These are phyloP conservation scores for Eucalyptus sp. DNA, from an alignment of 345 rosid species.

Conservation along the genomic window DNA sequence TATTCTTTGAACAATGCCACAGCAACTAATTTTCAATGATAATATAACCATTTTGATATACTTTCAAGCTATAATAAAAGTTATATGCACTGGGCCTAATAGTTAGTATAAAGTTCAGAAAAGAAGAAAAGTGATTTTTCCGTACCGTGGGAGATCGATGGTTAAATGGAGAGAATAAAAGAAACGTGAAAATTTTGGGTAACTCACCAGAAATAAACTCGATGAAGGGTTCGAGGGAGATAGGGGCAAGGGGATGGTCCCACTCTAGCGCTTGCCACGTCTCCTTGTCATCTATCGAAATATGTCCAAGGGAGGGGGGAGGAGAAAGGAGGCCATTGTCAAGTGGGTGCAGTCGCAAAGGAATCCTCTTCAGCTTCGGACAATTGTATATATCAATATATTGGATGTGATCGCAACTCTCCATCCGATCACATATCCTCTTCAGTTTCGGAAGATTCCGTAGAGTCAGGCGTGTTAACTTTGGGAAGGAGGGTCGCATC, in stretches of 20 bases:
- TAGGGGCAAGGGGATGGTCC: not conserved
- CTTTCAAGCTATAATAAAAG: not conserved
- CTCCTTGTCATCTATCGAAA: rapidly evolving
- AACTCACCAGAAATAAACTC: rapidly evolving
- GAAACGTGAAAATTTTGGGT: rapidly evolving
- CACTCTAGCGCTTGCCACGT: not conserved
- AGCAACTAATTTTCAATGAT: not conserved
- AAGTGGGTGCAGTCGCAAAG: not conserved
- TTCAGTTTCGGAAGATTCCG: rapidly evolving
- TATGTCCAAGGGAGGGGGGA: not conserved
- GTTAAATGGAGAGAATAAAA: rapidly evolving
- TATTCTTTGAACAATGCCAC: not conserved
- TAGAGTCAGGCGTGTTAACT: rapidly evolving
- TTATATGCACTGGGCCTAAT: not conserved
- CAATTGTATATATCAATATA: rapidly evolving
- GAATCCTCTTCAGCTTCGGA: not conserved
- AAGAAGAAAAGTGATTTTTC: not conserved
- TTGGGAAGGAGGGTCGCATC: rapidly evolving
- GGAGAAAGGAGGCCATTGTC: not conserved
- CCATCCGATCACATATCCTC: not conserved
- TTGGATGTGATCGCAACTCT: not conserved
- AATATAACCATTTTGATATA: not conserved
- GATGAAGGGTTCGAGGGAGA: not conserved
- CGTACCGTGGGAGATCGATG: rapidly evolving
- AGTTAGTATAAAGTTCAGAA: not conserved